phyloP scores from a whole-genome alignment of 768 basidiomycete genomes.

The Hericium coralloides region DNA sequence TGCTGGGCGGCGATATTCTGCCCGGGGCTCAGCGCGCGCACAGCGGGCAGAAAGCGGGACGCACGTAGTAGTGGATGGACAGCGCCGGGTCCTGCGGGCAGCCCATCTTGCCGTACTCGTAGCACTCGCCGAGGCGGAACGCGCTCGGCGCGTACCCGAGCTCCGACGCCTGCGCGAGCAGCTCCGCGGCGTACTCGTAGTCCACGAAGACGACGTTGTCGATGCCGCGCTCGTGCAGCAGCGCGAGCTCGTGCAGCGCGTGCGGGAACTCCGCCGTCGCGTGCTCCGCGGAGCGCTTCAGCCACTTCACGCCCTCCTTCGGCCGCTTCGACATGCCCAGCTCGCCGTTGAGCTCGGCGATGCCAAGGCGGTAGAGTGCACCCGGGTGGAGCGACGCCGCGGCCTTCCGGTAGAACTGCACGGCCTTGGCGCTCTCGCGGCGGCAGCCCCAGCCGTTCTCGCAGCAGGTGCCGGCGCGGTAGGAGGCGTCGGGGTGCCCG shows the following conservation, averaged over 20 bases:
- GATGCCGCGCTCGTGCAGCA: constrained; percentile 94
- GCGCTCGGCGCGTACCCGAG: constrained; percentile 95
- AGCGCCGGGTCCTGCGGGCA: constrained; percentile 96
- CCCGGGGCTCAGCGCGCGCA: background rate
- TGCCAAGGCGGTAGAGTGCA: constrained; percentile 94
- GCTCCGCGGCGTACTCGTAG: constrained; percentile 88
- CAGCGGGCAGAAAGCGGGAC: constrained; percentile 23
- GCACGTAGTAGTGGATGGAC: constrained; percentile 97
- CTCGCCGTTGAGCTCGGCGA: constrained; percentile 94
- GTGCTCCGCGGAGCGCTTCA: constrained; percentile 92
- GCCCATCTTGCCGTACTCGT: constrained; percentile 98
- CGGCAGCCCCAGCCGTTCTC: constrained; percentile 99
- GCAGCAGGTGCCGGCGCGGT: constrained; percentile 94
- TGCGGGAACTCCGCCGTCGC: constrained; percentile 95
- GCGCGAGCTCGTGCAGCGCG: constrained; percentile 88
- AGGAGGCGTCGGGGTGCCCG: constrained; percentile 90
- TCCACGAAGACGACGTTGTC: constrained; percentile 97
- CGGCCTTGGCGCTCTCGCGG: constrained; percentile 82
- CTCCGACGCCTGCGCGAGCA: constrained; percentile 92
- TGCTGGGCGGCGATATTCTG: constrained; percentile 98
- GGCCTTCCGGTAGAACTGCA: constrained; percentile 91
- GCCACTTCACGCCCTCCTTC: constrained; percentile 97
- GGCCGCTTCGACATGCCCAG: constrained; percentile 78
- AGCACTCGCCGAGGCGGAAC: constrained; percentile 93
- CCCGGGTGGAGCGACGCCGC: constrained; percentile 87